Conservation (phyloP, 1,284 basidiomycete genomes). For the Cutaneotrichosporon cyanovorans region DNA sequence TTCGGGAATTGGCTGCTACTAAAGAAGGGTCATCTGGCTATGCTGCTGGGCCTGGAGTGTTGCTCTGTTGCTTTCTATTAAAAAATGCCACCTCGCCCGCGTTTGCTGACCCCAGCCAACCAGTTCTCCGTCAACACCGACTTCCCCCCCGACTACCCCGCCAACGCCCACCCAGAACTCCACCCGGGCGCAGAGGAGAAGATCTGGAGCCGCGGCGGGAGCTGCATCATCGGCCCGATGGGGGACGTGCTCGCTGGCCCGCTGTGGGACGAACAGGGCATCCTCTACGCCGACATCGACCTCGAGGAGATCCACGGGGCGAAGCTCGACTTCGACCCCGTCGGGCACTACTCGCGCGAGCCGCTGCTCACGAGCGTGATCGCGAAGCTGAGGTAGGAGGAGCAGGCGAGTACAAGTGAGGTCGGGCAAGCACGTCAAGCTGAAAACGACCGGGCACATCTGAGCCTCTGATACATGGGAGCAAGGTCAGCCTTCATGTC, state of each 20-base stretch:
- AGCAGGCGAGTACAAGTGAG: no score
- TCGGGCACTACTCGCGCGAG: conserved; percentile 61
- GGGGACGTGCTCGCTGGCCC: conserved; percentile 63
- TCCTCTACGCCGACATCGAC: conserved; percentile 58
- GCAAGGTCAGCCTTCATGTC: no score
- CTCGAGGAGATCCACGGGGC: conserved; percentile 56
- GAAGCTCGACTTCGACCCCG: conserved; percentile 63
- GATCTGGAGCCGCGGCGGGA: conserved; percentile 52
- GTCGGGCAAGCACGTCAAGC: no score
- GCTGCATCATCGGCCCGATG: conserved; percentile 59
- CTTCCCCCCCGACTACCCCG: conserved; percentile 26
- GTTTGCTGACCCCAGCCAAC: conserved; percentile 16
- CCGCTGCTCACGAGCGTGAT: conserved; percentile 44
- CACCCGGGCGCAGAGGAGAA: not conserved
- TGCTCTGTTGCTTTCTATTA: no score
- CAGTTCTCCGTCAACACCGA: conserved; percentile 24
- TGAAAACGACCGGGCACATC: no score
- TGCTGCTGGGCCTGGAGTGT: no score
- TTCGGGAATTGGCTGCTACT: no score
- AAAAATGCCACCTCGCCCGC: no score
- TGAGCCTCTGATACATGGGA: no score
- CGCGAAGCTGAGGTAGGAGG: conserved; percentile 4
- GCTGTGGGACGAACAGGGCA: conserved; percentile 54
- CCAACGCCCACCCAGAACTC: conserved; percentile 1
- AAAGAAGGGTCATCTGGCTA: no score